Conservation (phyloP, 2,329 filamentous ascomycete species). For the Fusarium xylarioides region DNA sequence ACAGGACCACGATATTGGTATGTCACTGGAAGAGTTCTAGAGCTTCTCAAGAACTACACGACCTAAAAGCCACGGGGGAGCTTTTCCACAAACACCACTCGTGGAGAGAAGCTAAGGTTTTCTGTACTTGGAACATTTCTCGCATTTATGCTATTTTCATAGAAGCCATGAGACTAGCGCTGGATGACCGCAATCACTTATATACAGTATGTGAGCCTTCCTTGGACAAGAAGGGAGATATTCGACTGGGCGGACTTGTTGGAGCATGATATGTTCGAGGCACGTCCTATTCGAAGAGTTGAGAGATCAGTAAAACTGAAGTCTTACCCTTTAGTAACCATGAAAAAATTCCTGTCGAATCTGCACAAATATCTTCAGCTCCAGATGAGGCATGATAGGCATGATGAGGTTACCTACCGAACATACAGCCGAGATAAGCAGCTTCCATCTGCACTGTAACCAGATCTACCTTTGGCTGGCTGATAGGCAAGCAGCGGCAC, state of each 20-base stretch:
- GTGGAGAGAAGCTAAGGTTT: background rate
- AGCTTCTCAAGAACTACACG: slow-evolving; percentile 3
- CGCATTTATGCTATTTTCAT: background rate
- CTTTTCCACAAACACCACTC: background rate
- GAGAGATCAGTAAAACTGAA: background rate
- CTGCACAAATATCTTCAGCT: background rate
- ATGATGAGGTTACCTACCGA: background rate
- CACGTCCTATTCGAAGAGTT: background rate
- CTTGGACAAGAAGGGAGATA: background rate
- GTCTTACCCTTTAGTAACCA: background rate
- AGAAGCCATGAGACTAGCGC: background rate
- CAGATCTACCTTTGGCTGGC: background rate
- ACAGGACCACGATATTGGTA: background rate
- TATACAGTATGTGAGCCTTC: background rate
- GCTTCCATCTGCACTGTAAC: background rate
- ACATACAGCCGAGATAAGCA: background rate
- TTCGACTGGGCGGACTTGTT: background rate
- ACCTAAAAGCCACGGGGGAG: background rate
- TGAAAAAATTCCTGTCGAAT: background rate
- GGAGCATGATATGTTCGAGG: background rate
- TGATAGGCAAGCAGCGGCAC: slow-evolving; percentile 15
- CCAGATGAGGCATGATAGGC: background rate
- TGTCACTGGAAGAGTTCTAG: slow-evolving; percentile 31
- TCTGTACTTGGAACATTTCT: background rate
- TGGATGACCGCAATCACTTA: background rate